Conservation (phyloP, 352 stramenopile species). For the Phytophthora citricola region DNA sequence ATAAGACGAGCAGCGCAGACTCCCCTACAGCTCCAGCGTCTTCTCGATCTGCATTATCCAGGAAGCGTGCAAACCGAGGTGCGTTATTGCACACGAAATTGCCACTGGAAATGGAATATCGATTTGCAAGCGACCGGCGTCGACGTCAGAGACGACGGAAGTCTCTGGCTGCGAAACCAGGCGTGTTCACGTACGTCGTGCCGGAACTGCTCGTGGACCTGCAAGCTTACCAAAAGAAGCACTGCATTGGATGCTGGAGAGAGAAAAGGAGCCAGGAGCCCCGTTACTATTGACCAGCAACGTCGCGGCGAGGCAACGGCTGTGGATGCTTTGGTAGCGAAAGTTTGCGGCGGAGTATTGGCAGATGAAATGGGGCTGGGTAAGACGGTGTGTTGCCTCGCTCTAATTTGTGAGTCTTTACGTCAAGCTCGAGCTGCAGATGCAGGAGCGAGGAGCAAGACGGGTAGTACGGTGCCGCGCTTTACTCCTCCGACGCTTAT, state of each 20-base stretch:
- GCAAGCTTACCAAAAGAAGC: conserved; percentile 85
- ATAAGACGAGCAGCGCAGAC: conserved; percentile 16
- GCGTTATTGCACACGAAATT: conserved; percentile 63
- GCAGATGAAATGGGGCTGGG: conserved; percentile 91
- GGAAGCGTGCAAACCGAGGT: conserved; percentile 38
- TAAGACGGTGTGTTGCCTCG: conserved; percentile 92
- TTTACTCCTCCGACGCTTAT: conserved; percentile 75
- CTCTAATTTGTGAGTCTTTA: conserved; percentile 75
- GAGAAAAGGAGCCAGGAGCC: conserved; percentile 45
- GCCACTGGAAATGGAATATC: conserved; percentile 66
- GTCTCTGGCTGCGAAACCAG: conserved; percentile 44
- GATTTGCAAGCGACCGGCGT: conserved; percentile 58
- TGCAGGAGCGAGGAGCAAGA: conserved; percentile 29
- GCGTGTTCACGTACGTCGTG: conserved; percentile 49
- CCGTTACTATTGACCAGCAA: conserved; percentile 43
- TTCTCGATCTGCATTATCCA: conserved; percentile 28
- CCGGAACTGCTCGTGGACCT: conserved; percentile 71
- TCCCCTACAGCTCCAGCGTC: conserved; percentile 15
- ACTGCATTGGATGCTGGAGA: conserved; percentile 89
- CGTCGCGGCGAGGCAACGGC: conserved; percentile 33
- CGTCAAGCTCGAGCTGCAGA: conserved; percentile 46
- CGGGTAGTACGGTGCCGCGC: conserved; percentile 39
- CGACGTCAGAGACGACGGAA: conserved; percentile 53
- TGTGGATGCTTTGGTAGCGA: conserved; percentile 47
- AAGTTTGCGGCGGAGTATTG: conserved; percentile 79